Evolutionary conservation across 1,284 basidiomycete species (phyloP).

Genomic region (Bondarzewia mesenterica): DNA sequence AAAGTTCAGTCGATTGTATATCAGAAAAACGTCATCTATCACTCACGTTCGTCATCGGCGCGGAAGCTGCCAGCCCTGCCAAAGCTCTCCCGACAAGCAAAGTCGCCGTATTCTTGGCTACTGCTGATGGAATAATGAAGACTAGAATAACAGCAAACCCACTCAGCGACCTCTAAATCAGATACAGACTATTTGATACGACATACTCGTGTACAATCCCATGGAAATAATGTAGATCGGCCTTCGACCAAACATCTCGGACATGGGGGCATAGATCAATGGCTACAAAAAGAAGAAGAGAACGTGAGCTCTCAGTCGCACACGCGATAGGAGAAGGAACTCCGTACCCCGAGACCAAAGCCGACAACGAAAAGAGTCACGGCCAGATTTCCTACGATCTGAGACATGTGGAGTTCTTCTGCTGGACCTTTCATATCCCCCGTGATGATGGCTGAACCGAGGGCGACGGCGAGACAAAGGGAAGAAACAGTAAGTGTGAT

Average conservation of each 20-base stretch:
- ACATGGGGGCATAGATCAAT: slow-evolving; percentile 37
- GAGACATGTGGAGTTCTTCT: slow-evolving; percentile 23
- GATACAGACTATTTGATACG: neutral
- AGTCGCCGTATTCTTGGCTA: slow-evolving; percentile 47
- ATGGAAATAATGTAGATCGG: slow-evolving; percentile 42
- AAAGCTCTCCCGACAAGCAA: slow-evolving; percentile 59
- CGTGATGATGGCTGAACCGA: slow-evolving; percentile 32
- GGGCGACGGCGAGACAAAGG: slow-evolving; percentile 31
- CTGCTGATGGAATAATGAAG: slow-evolving; percentile 31
- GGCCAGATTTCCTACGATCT: slow-evolving; percentile 19
- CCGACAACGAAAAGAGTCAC: slow-evolving; percentile 25
- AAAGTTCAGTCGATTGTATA: neutral
- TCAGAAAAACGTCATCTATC: slow-evolving; percentile 15
- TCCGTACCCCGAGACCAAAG: slow-evolving; percentile 15
- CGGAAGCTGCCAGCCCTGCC: slow-evolving; percentile 41
- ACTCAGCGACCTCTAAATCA: too few relatives aligned
- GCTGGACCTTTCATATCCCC: slow-evolving; percentile 38
- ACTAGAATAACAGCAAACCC: slow-evolving; percentile 10
- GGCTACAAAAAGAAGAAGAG: too few relatives aligned
- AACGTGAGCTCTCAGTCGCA: too few relatives aligned
- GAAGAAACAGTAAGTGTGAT: slow-evolving; percentile 40
- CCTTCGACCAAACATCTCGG: slow-evolving; percentile 34
- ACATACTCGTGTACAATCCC: slow-evolving; percentile 32
- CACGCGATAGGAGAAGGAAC: slow-evolving; percentile 12
- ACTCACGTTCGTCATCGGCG: slow-evolving; percentile 30